phyloP scores from a whole-genome alignment of 805 yeast species.

The Suhomyces faveliae region DNA sequence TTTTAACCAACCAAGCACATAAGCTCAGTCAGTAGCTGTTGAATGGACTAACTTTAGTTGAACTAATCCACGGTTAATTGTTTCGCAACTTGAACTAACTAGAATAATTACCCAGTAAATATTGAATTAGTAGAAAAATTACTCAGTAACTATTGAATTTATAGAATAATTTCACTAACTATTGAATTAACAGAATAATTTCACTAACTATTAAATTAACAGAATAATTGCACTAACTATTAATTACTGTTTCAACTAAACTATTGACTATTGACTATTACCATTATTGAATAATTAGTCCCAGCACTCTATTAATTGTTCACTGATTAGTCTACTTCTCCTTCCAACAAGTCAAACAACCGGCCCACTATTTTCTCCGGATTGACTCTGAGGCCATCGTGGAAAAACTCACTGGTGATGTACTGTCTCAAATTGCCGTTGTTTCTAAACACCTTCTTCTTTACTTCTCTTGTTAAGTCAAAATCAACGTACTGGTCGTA shows the following conservation, averaged over 20 bases:
- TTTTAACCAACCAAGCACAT: too few relatives aligned
- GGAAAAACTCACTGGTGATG: conserved; percentile 51
- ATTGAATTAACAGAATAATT: not conserved
- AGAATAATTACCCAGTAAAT: too few relatives aligned
- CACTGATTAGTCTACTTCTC: conserved; percentile 34
- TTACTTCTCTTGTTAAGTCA: conserved; percentile 37
- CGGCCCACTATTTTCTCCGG: conserved; percentile 39
- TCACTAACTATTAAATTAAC: not conserved
- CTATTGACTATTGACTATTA: too few relatives aligned
- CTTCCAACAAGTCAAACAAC: conserved; percentile 39
- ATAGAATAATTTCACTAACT: not conserved
- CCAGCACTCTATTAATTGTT: not conserved
- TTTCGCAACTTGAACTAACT: too few relatives aligned
- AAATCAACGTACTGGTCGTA: conserved; percentile 55
- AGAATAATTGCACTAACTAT: too few relatives aligned
- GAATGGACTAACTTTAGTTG: too few relatives aligned
- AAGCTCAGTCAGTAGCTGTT: too few relatives aligned
- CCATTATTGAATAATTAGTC: too few relatives aligned
- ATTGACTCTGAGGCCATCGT: conserved; percentile 47
- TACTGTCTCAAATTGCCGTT: conserved; percentile 39
- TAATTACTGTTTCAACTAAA: too few relatives aligned
- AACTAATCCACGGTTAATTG: too few relatives aligned
- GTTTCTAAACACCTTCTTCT: conserved; percentile 24
- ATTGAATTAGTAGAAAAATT: too few relatives aligned
- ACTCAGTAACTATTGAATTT: not conserved